Percentiles rank a stretch among this genome's conserved stretches.
Conservation (phyloP, 1,139 yeast species). For the Geotrichum cucujoidarum region DNA sequence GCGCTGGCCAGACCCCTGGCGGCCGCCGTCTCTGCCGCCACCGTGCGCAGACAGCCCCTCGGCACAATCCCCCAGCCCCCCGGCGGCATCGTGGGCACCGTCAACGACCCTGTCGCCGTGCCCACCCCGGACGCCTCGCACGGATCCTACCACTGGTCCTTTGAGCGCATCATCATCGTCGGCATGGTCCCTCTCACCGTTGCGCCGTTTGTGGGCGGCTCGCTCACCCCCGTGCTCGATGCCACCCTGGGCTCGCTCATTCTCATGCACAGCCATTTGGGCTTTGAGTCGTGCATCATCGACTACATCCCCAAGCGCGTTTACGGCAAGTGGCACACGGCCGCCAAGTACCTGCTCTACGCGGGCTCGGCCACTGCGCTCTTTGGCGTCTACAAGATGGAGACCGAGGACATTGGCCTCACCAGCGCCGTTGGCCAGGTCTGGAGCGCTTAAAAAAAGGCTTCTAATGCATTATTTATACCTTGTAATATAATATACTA, state of each 20-base stretch:
- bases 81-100: constrained; percentile 51
- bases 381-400: constrained; percentile 78
- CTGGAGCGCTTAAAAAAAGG: constrained; percentile 40
- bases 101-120: constrained; percentile 70
- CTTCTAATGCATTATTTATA: not conserved
- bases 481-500: not conserved
- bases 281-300: constrained; percentile 78
- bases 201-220: constrained; percentile 66
- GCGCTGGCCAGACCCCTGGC: constrained; percentile 7
- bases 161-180: constrained; percentile 66
- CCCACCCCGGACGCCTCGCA: constrained; percentile 60
- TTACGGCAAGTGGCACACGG: constrained; percentile 64
- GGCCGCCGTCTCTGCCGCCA: constrained; percentile 28
- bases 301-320: constrained; percentile 87
- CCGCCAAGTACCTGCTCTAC: constrained; percentile 60
- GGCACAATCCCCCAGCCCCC: constrained; percentile 41
- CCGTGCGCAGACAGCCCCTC: constrained; percentile 39
- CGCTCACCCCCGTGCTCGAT: constrained; percentile 63
- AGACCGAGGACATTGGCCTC: constrained; percentile 56
- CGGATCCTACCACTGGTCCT: constrained; percentile 88
- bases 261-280: constrained; percentile 72
- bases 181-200: constrained; percentile 70
- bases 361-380: constrained; percentile 67
- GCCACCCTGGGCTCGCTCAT: constrained; percentile 59
- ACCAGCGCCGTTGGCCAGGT: constrained; percentile 39